These are phyloP conservation scores for Porcisia deanei DNA, from an alignment of 208 protist genomes.

Conservation along the genomic window DNA sequence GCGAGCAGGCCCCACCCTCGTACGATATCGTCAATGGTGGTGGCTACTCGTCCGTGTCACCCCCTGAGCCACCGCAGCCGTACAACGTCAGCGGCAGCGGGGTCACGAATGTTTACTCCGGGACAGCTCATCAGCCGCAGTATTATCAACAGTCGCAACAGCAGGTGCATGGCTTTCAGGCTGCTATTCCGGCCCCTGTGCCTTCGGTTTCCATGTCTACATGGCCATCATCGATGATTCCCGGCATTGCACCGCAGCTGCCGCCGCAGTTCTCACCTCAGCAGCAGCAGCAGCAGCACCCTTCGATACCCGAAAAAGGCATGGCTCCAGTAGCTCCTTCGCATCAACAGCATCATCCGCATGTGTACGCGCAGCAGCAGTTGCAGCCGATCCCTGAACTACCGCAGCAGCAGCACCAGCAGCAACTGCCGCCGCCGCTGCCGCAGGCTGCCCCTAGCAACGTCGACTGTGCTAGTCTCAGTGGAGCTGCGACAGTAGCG, in stretches of 20 bases:
- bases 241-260: not conserved
- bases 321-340: constrained; percentile 5
- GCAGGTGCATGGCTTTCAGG: not conserved
- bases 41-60: constrained; percentile 21
- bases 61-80: constrained; percentile 13
- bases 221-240: constrained; percentile 1
- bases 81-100: not conserved
- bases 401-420: constrained; percentile 2
- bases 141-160: constrained; percentile 10
- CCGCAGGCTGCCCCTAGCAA: not conserved
- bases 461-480: not conserved
- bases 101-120: not conserved
- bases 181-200: not conserved
- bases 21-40: constrained; percentile 16
- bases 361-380: constrained; percentile 4
- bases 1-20: constrained; percentile 24
- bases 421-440: too few species aligned
- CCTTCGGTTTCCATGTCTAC: not conserved
- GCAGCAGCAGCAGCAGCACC: constrained; percentile 1
- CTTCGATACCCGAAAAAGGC: not conserved
- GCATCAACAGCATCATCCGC: constrained; percentile 9
- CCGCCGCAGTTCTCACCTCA: constrained; percentile 12
- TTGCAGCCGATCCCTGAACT: not conserved
- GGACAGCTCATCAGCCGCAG: constrained; percentile 1
- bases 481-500: constrained; percentile 3